Evolutionary conservation across 2,329 filamentous ascomycete genomes (phyloP), one percentile per base, ranked within the genome.

Genomic region (Verticillium alfalfae): DNA sequence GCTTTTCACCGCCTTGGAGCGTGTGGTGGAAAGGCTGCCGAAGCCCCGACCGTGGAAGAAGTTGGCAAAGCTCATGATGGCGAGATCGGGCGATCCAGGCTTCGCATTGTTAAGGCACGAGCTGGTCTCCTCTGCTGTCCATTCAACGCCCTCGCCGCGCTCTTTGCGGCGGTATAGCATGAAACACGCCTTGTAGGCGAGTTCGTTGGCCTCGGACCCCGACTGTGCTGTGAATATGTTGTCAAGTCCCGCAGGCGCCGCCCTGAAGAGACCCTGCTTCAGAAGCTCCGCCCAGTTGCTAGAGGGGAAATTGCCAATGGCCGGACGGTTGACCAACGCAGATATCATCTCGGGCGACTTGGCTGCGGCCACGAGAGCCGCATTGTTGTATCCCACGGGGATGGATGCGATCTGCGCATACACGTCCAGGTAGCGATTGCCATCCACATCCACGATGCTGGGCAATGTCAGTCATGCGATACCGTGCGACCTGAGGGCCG

Each of bases 341-440:
- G 81, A 86, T 67, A 83, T 81, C 88, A 93, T 92, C 72, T 92
- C 87, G 45, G 86, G 85, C 36, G 88, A 88, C 62, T 81, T 81
- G 52, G 89, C 88, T 41, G 87, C 87, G 67, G 83, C 77, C 66
- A 86, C 79, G 64, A 94, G 84, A 59, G 83, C 76, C 12, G 88
- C 82, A 75, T 93, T 93, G 82, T 89, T 93, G 83, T 94, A 93
- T 65, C 91, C 91, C 57, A 94, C 86, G 10, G 91, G 89, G 68
- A 94, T 93, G 31, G 90, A 93, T 62, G 91, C 91, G 71, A 94
- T 93, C 76, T 93, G 91, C 58, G 91, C 88, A 74, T 92, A 91
- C 75, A 81, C 79, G 73, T 82, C 79, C 58, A 81, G 74, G 64
- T 77, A 76, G 41, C 76, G 73, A 72, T 82, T 82, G 68, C 79